Percentiles rank a stretch among this genome's conserved stretches.
These are phyloP conservation scores for Candida sojae DNA, from an alignment of 1,139 yeast genomes.

Conservation along the genomic window DNA sequence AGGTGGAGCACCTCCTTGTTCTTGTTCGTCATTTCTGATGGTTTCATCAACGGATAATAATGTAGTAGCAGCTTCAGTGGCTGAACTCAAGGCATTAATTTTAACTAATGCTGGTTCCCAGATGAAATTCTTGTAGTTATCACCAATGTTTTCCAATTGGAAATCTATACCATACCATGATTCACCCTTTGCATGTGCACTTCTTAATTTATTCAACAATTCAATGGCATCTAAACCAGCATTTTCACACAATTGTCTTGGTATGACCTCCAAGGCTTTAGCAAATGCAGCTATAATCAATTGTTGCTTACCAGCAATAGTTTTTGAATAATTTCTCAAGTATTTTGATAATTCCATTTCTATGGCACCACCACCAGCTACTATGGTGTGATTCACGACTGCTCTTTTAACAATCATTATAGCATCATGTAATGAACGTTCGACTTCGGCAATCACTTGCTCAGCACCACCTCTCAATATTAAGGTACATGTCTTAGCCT, in stretches of 20 bases:
- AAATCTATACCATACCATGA: conserved; percentile 92
- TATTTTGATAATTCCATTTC: conserved; percentile 95
- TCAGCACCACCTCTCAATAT: conserved; percentile 97
- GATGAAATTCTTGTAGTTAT: conserved; percentile 82
- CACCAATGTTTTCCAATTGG: conserved; percentile 77
- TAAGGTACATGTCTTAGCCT: conserved; percentile 91
- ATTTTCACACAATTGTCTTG: conserved; percentile 95
- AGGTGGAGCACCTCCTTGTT: conserved; percentile 47
- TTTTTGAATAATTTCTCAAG: conserved; percentile 81
- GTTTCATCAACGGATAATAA: conserved; percentile 95
- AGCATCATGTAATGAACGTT: conserved; percentile 95
- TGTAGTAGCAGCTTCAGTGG: conserved; percentile 96
- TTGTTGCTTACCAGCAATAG: conserved; percentile 95
- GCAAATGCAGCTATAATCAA: conserved; percentile 90
- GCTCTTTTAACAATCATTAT: conserved; percentile 98
- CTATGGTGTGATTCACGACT: conserved; percentile 79
- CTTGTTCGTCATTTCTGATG: conserved; percentile 71
- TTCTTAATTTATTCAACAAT: conserved; percentile 82
- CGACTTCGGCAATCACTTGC: conserved; percentile 98
- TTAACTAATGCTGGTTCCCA: conserved; percentile 99
- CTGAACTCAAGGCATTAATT: conserved; percentile 89
- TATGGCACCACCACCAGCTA: conserved; percentile 99
- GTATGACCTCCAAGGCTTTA: conserved; percentile 91
- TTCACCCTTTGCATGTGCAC: conserved; percentile 93
- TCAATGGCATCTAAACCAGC: conserved; percentile 98